These are phyloP conservation scores for Lodderomyces orthopsilosis DNA, from an alignment of 1,139 yeast genomes.

Conservation along the genomic window DNA sequence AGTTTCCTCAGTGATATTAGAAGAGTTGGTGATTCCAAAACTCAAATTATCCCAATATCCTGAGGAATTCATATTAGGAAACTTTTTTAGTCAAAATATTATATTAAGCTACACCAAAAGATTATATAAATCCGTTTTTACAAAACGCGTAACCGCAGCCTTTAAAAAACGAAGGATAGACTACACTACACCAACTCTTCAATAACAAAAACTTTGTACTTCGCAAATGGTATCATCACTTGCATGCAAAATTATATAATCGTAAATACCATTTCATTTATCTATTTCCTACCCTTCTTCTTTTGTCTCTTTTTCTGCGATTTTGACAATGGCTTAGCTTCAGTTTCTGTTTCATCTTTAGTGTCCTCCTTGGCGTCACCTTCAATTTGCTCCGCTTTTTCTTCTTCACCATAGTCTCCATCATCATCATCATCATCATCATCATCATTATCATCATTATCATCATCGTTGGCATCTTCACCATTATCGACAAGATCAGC, in stretches of 20 bases:
- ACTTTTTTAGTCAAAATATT: not conserved
- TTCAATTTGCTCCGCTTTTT: slow-evolving; percentile 2
- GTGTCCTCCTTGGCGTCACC: slow-evolving; percentile 2
- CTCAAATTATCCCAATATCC: slow-evolving; percentile 29
- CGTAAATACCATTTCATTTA: not conserved
- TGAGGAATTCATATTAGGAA: slow-evolving; percentile 23
- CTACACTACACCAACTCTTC: too few species aligned
- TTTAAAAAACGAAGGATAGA: too few species aligned
- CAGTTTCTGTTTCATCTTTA: slow-evolving; percentile 4
- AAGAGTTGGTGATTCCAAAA: slow-evolving; percentile 4
- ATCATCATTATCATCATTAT: slow-evolving; percentile 4
- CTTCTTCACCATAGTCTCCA: too few species aligned
- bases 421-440: not conserved
- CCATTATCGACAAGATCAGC: slow-evolving; percentile 9
- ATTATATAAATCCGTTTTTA: too few species aligned
- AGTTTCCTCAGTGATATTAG: not conserved
- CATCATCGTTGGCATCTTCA: slow-evolving; percentile 5
- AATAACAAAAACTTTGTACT: not conserved
- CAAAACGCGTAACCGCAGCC: too few species aligned
- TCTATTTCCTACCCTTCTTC: slow-evolving; percentile 8
- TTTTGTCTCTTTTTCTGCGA: slow-evolving; percentile 9
- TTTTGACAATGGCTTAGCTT: slow-evolving; percentile 7
- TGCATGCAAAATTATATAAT: not conserved
- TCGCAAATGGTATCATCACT: not conserved
- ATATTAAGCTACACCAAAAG: not conserved